Evolutionary conservation across 768 basidiomycete genomes (phyloP), one percentile per base, ranked within the genome.

Genomic region (Lentinula edodes): DNA sequence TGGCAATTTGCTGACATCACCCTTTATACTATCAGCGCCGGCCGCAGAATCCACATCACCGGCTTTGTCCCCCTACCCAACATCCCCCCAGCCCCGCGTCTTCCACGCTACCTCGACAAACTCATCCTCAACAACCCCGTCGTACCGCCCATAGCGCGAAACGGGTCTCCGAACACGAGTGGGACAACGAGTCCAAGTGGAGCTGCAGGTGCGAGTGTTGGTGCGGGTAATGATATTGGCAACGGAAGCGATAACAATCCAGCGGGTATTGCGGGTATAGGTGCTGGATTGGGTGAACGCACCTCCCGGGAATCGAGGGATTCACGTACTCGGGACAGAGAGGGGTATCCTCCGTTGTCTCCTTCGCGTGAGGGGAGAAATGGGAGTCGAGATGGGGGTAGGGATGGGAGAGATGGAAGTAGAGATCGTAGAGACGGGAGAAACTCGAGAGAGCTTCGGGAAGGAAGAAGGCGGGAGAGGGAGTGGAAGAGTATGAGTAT

Each of bases 41-140:
- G 53, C n/a, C 55, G 53, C 28, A 46, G 60, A 10, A 53, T 39
- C 18, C 65, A 61, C 18, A 56, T 58, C 23, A 64, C 65, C 48
- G 66, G 66, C 65, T 78, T 82, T 66, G 73, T 78, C 36, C 85
- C 88, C 10, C 83, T 87, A 1, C 91, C 93, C 16, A 85, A 86
- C 65, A 89, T 95, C 63, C 95, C 95, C 1, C 87, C 89, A 20
- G 95, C 97, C 2, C 95, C 97, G 0, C 78, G 82, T 1, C 80
- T 98, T 48, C 97, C 97, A 0, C 78, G 95, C 1, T 93, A 98
- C 68, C 78, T 99, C 45, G 95, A 98, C 69, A 95, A 94, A 68
- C 87, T 97, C 53, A 97, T 98, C 61, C 75, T 99, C 63, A 98
- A 98, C 61, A 71, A 72, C 9, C 74, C 66, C 66, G 72, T 52